Conservation (phyloP, 1,139 yeast genomes). For the Hemisphaericaspora subhashii region DNA sequence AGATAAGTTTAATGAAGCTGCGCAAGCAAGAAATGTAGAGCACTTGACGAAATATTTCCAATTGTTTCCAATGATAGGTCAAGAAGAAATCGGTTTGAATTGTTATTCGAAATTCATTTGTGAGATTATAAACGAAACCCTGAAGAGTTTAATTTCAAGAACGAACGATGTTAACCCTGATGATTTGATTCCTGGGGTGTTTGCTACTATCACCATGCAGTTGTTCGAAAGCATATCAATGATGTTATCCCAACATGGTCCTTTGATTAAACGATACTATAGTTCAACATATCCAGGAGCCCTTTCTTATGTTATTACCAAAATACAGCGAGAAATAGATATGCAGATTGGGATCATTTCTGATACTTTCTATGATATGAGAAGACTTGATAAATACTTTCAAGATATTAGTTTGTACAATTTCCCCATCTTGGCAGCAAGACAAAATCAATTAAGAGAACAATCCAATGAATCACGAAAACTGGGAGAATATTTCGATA, state of each 20-base stretch:
- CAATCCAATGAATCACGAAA: slow-evolving; percentile 9
- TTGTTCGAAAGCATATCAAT: slow-evolving; percentile 83
- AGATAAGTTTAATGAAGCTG: slow-evolving; percentile 68
- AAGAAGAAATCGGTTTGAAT: slow-evolving; percentile 68
- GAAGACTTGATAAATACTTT: slow-evolving; percentile 56
- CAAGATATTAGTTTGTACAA: slow-evolving; percentile 59
- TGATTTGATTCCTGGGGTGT: slow-evolving; percentile 45
- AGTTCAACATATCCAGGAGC: slow-evolving; percentile 52
- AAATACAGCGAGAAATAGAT: slow-evolving; percentile 85
- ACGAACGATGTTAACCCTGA: slow-evolving; percentile 32
- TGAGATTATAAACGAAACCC: slow-evolving; percentile 77
- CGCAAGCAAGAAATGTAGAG: slow-evolving; percentile 62
- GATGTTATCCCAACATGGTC: slow-evolving; percentile 84
- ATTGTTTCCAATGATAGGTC: slow-evolving; percentile 81
- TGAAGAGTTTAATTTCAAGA: slow-evolving; percentile 56
- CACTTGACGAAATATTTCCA: slow-evolving; percentile 77
- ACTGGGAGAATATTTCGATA: slow-evolving; percentile 11
- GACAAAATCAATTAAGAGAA: slow-evolving; percentile 21
- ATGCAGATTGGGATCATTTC: slow-evolving; percentile 84
- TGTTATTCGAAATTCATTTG: slow-evolving; percentile 86
- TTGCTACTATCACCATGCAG: slow-evolving; percentile 69
- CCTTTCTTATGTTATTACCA: slow-evolving; percentile 65
- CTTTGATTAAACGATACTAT: slow-evolving; percentile 71
- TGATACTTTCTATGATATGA: slow-evolving; percentile 80
- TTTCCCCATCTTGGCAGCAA: slow-evolving; percentile 48